phyloP scores from a whole-genome alignment of 179 eudicot genomes.

The Silene coronaria region DNA sequence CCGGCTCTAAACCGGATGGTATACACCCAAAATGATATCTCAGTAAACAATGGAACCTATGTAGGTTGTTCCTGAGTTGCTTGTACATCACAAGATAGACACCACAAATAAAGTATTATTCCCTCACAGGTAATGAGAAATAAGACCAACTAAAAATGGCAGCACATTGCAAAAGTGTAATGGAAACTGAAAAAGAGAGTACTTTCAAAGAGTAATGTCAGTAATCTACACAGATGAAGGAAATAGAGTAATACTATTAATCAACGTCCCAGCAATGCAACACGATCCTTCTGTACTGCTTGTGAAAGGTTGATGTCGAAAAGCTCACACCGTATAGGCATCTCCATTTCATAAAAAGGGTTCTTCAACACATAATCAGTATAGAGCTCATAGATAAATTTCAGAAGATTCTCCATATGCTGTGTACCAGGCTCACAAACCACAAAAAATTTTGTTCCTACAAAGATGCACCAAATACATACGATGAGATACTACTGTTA shows the following conservation, averaged over 20 bases:
- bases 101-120: neutral
- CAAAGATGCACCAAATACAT: neutral
- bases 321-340: conserved; percentile 95
- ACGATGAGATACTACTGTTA: neutral
- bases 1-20: too few relatives aligned
- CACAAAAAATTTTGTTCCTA: conserved; percentile 88
- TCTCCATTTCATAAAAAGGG: conserved; percentile 93
- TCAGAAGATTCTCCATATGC: conserved; percentile 73
- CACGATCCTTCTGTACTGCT: conserved; percentile 77
- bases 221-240: neutral
- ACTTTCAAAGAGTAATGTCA: neutral
- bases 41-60: too few relatives aligned
- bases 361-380: conserved; percentile 85
- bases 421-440: conserved; percentile 79
- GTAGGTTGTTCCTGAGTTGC: neutral
- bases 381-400: conserved; percentile 69
- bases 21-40: too few relatives aligned
- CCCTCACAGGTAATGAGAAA: neutral
- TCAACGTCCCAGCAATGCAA: conserved; percentile 64
- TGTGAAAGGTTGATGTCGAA: conserved; percentile 77
- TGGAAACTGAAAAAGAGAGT: neutral
- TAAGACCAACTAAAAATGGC: neutral
- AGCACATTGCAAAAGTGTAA: neutral
- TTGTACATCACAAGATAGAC: neutral
- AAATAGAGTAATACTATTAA: conserved; percentile 5